Percentiles rank a stretch among this genome's conserved stretches.
phyloP scores from a whole-genome alignment of 176 grass and related monocot species.

The Carex littledalei region DNA sequence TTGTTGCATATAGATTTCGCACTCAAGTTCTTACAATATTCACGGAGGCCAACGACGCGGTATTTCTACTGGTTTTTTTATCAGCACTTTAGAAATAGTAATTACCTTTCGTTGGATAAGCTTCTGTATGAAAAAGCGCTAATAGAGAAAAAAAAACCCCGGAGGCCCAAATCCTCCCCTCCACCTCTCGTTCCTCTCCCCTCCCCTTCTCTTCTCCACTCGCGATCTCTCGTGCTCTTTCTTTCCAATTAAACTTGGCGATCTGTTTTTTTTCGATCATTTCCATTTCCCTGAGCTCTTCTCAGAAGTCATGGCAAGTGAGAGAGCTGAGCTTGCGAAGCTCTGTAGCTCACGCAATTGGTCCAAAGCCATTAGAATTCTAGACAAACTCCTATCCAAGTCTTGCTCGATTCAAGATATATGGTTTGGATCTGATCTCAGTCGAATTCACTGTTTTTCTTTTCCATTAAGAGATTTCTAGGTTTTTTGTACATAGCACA shows the following conservation, averaged over 20 bases:
- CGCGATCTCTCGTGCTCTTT: background rate
- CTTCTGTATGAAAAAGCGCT: background rate
- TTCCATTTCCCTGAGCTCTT: background rate
- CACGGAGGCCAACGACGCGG: background rate
- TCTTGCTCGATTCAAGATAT: constrained; percentile 89
- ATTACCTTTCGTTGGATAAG: background rate
- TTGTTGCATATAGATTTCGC: no score
- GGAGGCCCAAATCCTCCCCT: constrained; percentile 41
- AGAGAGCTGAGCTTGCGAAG: constrained; percentile 72
- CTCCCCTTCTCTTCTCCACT: background rate
- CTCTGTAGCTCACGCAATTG: constrained; percentile 75
- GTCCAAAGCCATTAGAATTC: constrained; percentile 95
- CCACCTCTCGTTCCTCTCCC: constrained; percentile 16
- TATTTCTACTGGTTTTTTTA: background rate
- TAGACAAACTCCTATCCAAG: constrained; percentile 54
- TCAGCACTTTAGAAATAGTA: background rate
- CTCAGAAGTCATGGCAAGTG: constrained; percentile 35
- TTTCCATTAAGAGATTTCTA: constrained; percentile 22
- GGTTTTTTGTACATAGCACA: constrained; percentile 1
- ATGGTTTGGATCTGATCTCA: constrained; percentile 44
- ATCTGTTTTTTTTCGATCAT: constrained; percentile 21
- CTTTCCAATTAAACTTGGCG: background rate
- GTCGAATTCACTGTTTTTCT: background rate
- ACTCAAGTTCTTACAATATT: background rate
- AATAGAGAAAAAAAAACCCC: constrained; percentile 1